These are phyloP conservation scores for Penicillium cataractarum DNA, from an alignment of 495 filamentous ascomycete genomes.

Conservation along the genomic window DNA sequence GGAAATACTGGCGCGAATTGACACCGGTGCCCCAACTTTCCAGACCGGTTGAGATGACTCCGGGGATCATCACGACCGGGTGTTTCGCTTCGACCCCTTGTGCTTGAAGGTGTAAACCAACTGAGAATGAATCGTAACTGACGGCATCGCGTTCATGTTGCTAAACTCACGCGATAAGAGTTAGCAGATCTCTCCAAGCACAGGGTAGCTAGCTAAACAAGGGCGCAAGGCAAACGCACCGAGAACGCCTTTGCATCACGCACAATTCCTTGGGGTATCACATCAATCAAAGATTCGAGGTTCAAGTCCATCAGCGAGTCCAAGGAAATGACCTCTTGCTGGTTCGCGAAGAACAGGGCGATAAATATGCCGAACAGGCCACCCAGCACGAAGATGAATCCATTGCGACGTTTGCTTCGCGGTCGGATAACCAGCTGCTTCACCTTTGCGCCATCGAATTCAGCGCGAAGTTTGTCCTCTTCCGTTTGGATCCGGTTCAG, in stretches of 20 bases:
- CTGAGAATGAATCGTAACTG: constrained; percentile 89
- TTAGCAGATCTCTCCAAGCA: constrained; percentile 12
- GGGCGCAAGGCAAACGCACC: constrained; percentile 43
- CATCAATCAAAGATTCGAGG: constrained; percentile 80
- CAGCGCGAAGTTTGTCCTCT: constrained; percentile 30
- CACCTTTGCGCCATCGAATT: constrained; percentile 30
- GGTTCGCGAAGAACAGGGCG: constrained; percentile 82
- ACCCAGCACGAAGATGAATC: constrained; percentile 80
- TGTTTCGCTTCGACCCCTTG: constrained; percentile 83
- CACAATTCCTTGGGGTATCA: constrained; percentile 78
- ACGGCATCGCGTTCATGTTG: constrained; percentile 84
- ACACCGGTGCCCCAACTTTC: constrained; percentile 94
- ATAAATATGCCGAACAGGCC: constrained; percentile 80
- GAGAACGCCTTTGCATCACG: constrained; percentile 82
- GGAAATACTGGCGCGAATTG: constrained; percentile 82
- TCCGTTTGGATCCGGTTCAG: constrained; percentile 18
- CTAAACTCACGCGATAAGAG: constrained; percentile 35
- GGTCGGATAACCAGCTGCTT: constrained; percentile 54
- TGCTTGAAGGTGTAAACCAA: constrained; percentile 79
- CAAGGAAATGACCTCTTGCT: constrained; percentile 81
- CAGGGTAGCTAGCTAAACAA: background rate
- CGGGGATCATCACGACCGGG: constrained; percentile 95
- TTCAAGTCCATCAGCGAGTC: constrained; percentile 80
- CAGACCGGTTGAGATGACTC: constrained; percentile 94
- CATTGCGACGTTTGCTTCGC: constrained; percentile 68